Base-by-base conservation (phyloP, 2,329 filamentous ascomycete genomes). In the Diaporthe ampelina region DNA sequence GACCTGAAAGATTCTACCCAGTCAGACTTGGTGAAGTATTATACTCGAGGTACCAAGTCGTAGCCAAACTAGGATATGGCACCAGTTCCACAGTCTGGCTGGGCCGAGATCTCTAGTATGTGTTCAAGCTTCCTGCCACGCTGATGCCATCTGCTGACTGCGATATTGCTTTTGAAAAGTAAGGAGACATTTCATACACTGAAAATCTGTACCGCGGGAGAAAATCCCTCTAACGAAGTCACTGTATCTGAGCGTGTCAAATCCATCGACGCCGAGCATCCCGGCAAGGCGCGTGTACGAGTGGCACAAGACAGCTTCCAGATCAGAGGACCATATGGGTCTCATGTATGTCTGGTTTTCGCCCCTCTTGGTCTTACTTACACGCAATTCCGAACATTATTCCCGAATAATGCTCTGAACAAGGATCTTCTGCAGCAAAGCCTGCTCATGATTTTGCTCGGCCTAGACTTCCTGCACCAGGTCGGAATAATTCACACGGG, bases 401-500 rank as follows among this genome's bases (percentile, higher is more conserved):
- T 48, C 45, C 45, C 45, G 6, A 48, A 71, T 54, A 71, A 71
- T 19, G 68, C 29, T 37, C 54, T 59, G 52, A 59, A 48, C 19
- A 59, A 71, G 19, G 56, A 58, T 48, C 68, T 71, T 48, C 40
- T 58, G 52, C 73, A 61, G 73, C 69, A 65, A 72, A 72, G 57
- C 57, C 29, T 63, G 58, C 70, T 72, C 56, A 72, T 65, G 58
- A 65, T 72, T 10, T 65, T 72, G 17, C 57, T 72, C n/a, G 76
- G 70, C 21, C 69, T 80, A 21, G 77, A 79, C 29, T 77, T 75
- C 24, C 71, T 79, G 10, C 78, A 78, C 58, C 48, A 78, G 59
- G 67, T 48, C 3, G 67, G 69, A 21, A 72, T 79, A 10, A 73
- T 78, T 1, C 78, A 79, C 68, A 78, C 77, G 10, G 77, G 76